Evolutionary conservation across 768 basidiomycete genomes (phyloP).

Genomic region (Rhodotorula toruloides): DNA sequence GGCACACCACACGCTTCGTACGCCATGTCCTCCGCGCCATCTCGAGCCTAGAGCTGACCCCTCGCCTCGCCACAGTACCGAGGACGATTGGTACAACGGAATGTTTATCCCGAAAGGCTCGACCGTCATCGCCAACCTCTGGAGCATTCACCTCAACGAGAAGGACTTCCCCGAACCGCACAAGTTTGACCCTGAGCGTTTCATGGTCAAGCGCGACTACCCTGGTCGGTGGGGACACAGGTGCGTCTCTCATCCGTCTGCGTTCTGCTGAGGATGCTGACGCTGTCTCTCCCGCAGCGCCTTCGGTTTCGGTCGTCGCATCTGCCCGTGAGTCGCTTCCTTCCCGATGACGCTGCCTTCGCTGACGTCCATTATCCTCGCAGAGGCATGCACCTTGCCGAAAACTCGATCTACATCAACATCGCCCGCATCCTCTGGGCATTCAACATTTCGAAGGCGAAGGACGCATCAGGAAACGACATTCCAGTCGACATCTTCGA

Average conservation of each 20-base stretch:
- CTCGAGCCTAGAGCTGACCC: background rate
- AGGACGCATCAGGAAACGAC: slow-evolving; percentile 20
- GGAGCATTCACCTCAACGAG: slow-evolving; percentile 32
- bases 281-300: background rate
- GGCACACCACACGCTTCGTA: slow-evolving; percentile 14
- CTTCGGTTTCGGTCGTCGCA: slow-evolving; percentile 25
- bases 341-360: background rate
- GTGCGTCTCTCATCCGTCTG: background rate
- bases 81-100: slow-evolving; percentile 22
- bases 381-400: slow-evolving; percentile 22
- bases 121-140: slow-evolving; percentile 28
- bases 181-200: slow-evolving; percentile 35
- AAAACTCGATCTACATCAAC: slow-evolving; percentile 38
- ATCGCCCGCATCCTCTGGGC: slow-evolving; percentile 38
- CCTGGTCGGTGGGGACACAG: no score
- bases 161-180: slow-evolving; percentile 38
- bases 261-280: slow-evolving; percentile 16
- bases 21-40: no score
- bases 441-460: slow-evolving; percentile 29
- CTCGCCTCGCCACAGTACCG: background rate
- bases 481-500: slow-evolving; percentile 35
- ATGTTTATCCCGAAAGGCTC: slow-evolving; percentile 16
- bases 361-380: no score
- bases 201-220: background rate
- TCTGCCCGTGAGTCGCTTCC: slow-evolving; percentile 1